phyloP scores from a whole-genome alignment of 768 basidiomycete genomes.

The Hydnum rufescens region DNA sequence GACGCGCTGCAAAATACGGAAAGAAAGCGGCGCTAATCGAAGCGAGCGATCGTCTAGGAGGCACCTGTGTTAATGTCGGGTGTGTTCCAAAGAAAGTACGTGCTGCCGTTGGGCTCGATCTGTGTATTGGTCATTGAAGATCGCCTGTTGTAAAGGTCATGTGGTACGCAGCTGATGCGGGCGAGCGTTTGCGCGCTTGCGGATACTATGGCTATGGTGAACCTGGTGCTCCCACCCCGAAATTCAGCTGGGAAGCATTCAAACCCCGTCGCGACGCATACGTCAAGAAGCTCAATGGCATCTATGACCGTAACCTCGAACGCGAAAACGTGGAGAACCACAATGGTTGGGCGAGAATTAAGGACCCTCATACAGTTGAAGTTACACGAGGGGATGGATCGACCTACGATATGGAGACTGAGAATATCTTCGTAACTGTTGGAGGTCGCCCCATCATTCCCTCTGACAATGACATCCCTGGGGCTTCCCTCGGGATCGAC shows the following conservation, averaged over 20 bases:
- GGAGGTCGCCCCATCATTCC: conserved; percentile 76
- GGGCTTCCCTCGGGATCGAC: conserved; percentile 74
- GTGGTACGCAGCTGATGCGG: conserved; percentile 90
- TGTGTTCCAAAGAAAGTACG: conserved; percentile 81
- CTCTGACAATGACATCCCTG: conserved; percentile 60
- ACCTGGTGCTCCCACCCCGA: conserved; percentile 18
- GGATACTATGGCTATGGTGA: conserved; percentile 37
- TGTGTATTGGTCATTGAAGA: background rate
- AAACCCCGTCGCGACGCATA: conserved; percentile 93
- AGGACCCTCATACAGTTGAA: conserved; percentile 47
- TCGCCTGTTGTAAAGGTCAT: conserved; percentile 42
- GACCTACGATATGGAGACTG: conserved; percentile 52
- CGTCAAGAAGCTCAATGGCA: conserved; percentile 69
- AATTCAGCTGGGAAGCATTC: conserved; percentile 79
- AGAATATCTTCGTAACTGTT: conserved; percentile 66
- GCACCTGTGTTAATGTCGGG: conserved; percentile 90
- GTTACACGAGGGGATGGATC: conserved; percentile 45
- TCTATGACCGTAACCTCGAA: conserved; percentile 77
- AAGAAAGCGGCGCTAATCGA: conserved; percentile 88
- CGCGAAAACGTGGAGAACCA: conserved; percentile 81
- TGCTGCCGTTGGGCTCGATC: background rate
- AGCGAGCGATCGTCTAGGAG: conserved; percentile 51
- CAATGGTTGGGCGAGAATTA: conserved; percentile 53
- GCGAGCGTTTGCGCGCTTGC: conserved; percentile 66
- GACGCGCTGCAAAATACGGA: conserved; percentile 80